Base-by-base conservation (phyloP, 768 basidiomycete species). In the Tephrocybe rancida region DNA sequence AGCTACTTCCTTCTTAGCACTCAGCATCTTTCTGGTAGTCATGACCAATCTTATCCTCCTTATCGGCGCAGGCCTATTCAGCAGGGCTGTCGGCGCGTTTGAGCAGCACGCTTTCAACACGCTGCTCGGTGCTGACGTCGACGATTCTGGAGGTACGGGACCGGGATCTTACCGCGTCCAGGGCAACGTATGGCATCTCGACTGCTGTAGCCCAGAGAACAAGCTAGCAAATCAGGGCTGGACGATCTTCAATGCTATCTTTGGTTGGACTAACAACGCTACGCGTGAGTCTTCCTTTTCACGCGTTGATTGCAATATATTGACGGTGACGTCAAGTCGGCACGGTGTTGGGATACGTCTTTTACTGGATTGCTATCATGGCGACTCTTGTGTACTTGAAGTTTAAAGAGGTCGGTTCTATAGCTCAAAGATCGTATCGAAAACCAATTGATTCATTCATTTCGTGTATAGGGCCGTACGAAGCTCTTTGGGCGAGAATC, bases 11-110 rank as follows among this genome's bases (percentile, higher is more conserved):
- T 38, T 18, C 34, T 27, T 44, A 84, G 90, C 92, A 1, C 75
- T 98, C 29, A 86, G 83, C 29, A 73, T 94, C 59, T 98, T 98
- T 86, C 81, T 99, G 49, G 73, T 98, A 62, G 76, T 85, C 47
- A 98, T 97, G 79, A 96, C 96, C 47, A 92, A 92, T 75, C 72
- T 98, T 58, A 75, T 98, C 43, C 81, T 98, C 59, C 85, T 98
- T 62, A 92, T 99, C 69, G 96, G 96, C 24, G 88, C 96, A 0
- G 96, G 96, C 14, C 81, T 99, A 24, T 94, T 96, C 75, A 88
- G 87, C 60, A 90, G 84, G 70, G 79, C 87, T 3, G 76, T 92
- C 19, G 84, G 86, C 61, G 72, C 80, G 29, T 93, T 93, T 74
- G 73, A 98, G 67, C 69, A 73, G 61, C 75, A 95, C 63, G 73